A percentile compares a stretch with the other conserved stretches of the same genome.
Evolutionary conservation across 1,139 yeast genomes (phyloP).

Genomic region (Suhomyces yuchorum): DNA sequence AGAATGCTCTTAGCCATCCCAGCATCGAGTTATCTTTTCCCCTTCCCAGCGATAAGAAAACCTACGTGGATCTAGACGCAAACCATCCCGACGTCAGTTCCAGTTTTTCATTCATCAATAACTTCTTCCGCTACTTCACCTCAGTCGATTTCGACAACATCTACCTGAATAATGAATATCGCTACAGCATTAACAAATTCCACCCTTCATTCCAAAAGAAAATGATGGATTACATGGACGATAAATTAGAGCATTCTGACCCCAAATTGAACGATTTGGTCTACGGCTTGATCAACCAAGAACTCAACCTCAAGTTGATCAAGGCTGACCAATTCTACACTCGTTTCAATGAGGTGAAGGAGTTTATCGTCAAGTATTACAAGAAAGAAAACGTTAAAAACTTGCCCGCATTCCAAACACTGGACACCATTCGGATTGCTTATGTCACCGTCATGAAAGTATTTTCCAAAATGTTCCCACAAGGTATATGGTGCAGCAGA

Average conservation of each 20-base stretch:
- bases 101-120: slow-evolving; percentile 34
- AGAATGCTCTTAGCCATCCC: slow-evolving; percentile 36
- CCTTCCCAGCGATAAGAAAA: slow-evolving; percentile 40
- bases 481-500: slow-evolving; percentile 46
- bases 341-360: slow-evolving; percentile 42
- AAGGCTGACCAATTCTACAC: slow-evolving; percentile 35
- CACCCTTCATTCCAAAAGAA: slow-evolving; percentile 32
- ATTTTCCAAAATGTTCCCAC: slow-evolving; percentile 44
- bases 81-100: slow-evolving; percentile 27
- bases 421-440: slow-evolving; percentile 35
- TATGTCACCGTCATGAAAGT: slow-evolving; percentile 42
- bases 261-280: slow-evolving; percentile 42
- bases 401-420: slow-evolving; percentile 35
- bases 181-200: slow-evolving; percentile 38
- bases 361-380: slow-evolving; percentile 44
- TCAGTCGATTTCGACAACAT: slow-evolving; percentile 30
- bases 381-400: slow-evolving; percentile 39
- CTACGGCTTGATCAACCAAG: slow-evolving; percentile 41
- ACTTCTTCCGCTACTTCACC: slow-evolving; percentile 36
- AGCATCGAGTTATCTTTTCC: slow-evolving; percentile 41
- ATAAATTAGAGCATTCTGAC: slow-evolving; percentile 36
- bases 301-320: slow-evolving; percentile 44
- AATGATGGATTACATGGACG: slow-evolving; percentile 36
- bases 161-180: slow-evolving; percentile 39
- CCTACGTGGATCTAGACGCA: slow-evolving; percentile 32